Percentiles rank a stretch among this genome's conserved stretches.
phyloP scores from a whole-genome alignment of 2,329 filamentous ascomycete genomes.

The Xenosphaeropsis pyriputrescens region DNA sequence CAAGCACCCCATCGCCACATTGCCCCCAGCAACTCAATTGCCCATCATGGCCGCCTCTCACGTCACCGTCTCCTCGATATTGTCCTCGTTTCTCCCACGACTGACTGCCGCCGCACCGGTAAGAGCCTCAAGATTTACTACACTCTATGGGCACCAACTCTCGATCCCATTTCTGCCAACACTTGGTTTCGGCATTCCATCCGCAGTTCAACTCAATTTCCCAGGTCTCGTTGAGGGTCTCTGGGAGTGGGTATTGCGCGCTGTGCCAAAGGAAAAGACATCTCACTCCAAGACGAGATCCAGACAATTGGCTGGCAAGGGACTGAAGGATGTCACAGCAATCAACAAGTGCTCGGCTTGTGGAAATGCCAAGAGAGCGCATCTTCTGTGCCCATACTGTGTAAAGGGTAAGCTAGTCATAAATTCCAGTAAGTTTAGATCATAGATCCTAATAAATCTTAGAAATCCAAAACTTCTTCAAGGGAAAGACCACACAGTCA shows the following conservation, averaged over 20 bases:
- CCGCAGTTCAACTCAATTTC: constrained; percentile 42
- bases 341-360: constrained; percentile 85
- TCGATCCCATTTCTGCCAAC: constrained; percentile 34
- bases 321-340: constrained; percentile 74
- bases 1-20: too few relatives aligned
- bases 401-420: constrained; percentile 50
- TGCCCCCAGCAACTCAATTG: too few relatives aligned
- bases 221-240: constrained; percentile 64
- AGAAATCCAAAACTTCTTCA: constrained; percentile 18
- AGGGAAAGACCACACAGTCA: constrained; percentile 4
- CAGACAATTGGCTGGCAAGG: constrained; percentile 91
- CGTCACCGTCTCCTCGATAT: constrained; percentile 22
- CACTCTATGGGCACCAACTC: constrained; percentile 28
- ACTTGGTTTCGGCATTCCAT: constrained; percentile 42
- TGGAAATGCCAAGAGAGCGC: constrained; percentile 74
- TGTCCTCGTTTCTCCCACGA: constrained; percentile 39
- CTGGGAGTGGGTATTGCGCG: constrained; percentile 84
- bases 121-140: constrained; percentile 26
- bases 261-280: constrained; percentile 97
- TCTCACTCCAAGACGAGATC: constrained; percentile 92
- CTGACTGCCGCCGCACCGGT: constrained; percentile 27
- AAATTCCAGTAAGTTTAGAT: not conserved
- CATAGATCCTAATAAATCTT: not conserved
- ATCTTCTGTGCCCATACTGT: constrained; percentile 79
- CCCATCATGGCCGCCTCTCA: constrained; percentile 29